These are phyloP conservation scores for Ephemerocybe angulata DNA, from an alignment of 768 basidiomycete species.

Conservation along the genomic window DNA sequence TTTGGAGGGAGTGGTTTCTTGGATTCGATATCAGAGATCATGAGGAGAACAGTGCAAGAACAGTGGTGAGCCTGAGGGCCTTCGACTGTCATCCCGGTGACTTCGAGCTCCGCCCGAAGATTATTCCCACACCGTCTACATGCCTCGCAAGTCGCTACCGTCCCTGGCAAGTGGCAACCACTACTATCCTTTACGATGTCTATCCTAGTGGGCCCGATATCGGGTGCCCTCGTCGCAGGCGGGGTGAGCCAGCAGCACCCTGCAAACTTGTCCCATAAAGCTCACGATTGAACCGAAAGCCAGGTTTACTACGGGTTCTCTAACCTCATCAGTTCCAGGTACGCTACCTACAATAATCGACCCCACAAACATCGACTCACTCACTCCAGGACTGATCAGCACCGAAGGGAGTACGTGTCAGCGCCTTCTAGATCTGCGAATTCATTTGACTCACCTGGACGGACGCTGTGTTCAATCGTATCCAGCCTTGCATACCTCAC, in stretches of 20 bases:
- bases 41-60: background rate
- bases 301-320: constrained; percentile 74
- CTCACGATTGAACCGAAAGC: background rate
- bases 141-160: too few species aligned
- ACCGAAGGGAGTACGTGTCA: constrained; percentile 49
- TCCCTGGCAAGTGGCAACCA: too few species aligned
- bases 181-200: background rate
- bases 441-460: background rate
- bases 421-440: background rate
- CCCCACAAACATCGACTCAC: constrained; percentile 2
- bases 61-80: too few species aligned
- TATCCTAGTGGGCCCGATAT: constrained; percentile 55
- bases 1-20: constrained; percentile 6
- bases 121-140: too few species aligned
- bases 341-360: background rate
- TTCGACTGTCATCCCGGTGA: too few species aligned
- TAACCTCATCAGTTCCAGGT: constrained; percentile 58
- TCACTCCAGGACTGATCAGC: constrained; percentile 48
- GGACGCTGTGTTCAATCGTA: background rate
- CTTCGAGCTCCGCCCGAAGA: too few species aligned
- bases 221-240: constrained; percentile 64
- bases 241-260: constrained; percentile 41
- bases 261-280: background rate
- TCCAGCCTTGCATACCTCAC: constrained; percentile 48
- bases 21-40: background rate